These are phyloP conservation scores for Debaryomycetaceae sp. DNA, from an alignment of 1,139 yeast genomes.

Conservation along the genomic window DNA sequence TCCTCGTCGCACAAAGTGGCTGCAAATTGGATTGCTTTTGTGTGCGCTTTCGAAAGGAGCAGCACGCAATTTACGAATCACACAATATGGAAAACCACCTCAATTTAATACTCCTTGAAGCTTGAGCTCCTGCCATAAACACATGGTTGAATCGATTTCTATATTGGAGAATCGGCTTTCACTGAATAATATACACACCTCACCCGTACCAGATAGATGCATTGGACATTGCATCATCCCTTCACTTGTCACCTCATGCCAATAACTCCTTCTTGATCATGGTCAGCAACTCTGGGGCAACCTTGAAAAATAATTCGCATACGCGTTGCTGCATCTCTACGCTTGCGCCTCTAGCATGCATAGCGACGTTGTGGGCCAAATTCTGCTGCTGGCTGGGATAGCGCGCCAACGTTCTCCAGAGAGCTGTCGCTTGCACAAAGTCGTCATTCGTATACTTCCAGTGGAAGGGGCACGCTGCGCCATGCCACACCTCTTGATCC, in stretches of 20 bases:
- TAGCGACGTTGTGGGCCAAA: conserved; percentile 76
- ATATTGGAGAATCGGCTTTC: neutral
- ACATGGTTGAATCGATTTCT: neutral
- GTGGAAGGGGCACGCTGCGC: conserved; percentile 82
- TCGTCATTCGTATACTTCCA: conserved; percentile 73
- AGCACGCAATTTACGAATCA: too few relatives aligned
- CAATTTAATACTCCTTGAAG: neutral
- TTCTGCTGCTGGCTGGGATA: conserved; percentile 73
- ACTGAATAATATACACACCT: neutral
- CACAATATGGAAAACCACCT: too few relatives aligned
- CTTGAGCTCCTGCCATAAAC: neutral
- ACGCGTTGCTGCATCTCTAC: conserved; percentile 74
- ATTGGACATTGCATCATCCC: neutral
- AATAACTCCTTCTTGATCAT: conserved; percentile 49
- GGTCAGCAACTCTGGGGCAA: conserved; percentile 50
- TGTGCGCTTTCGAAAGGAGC: too few relatives aligned
- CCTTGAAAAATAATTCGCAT: conserved; percentile 65
- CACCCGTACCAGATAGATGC: neutral
- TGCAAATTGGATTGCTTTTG: too few relatives aligned
- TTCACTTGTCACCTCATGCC: neutral
- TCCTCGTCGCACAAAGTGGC: too few relatives aligned
- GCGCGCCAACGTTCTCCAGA: conserved; percentile 68
- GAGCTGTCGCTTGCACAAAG: conserved; percentile 52
- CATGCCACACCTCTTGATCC: conserved; percentile 79
- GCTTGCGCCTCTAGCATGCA: conserved; percentile 60